A percentile compares a stretch with the other conserved stretches of the same genome.
phyloP scores from a whole-genome alignment of 495 filamentous ascomycete genomes.

The Tuber melanosporum region DNA sequence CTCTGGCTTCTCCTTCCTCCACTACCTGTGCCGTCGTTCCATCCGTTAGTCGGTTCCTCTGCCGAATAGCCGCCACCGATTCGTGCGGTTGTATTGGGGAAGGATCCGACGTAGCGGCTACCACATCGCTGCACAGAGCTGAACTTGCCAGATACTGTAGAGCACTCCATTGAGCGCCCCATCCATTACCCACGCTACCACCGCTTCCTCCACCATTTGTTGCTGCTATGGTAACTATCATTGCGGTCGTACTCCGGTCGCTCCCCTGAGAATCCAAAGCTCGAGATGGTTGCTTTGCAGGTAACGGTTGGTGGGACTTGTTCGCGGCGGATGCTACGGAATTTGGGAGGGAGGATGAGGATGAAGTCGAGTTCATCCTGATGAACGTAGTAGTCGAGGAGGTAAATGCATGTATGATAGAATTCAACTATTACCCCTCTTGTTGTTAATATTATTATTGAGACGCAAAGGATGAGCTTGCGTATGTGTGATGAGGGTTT shows the following conservation, averaged over 20 bases:
- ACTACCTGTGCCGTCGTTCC: conserved; percentile 17
- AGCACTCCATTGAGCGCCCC: conserved; percentile 35
- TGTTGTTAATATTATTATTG: background rate
- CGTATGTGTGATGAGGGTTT: background rate
- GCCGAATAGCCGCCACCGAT: conserved; percentile 7
- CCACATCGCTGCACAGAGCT: conserved; percentile 34
- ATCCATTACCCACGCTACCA: conserved; percentile 14
- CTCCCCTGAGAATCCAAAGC: background rate
- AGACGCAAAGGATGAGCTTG: background rate
- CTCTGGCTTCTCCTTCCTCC: conserved; percentile 42
- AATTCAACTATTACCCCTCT: background rate
- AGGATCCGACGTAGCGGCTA: conserved; percentile 6
- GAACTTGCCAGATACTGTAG: conserved; percentile 42
- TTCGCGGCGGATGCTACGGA: background rate
- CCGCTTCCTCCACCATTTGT: conserved; percentile 7
- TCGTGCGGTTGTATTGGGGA: conserved; percentile 10
- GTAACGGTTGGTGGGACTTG: background rate
- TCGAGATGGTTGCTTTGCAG: conserved; percentile 13
- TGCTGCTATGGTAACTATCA: background rate
- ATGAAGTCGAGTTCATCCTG: background rate
- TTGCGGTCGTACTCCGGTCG: conserved; percentile 3
- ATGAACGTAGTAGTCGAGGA: conserved; percentile 3
- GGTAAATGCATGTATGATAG: conserved; percentile 4
- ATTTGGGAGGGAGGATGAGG: background rate
- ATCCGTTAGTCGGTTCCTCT: conserved; percentile 11